phyloP scores from a whole-genome alignment of 202 grass and related monocot genomes.

The Carex sylvatica region DNA sequence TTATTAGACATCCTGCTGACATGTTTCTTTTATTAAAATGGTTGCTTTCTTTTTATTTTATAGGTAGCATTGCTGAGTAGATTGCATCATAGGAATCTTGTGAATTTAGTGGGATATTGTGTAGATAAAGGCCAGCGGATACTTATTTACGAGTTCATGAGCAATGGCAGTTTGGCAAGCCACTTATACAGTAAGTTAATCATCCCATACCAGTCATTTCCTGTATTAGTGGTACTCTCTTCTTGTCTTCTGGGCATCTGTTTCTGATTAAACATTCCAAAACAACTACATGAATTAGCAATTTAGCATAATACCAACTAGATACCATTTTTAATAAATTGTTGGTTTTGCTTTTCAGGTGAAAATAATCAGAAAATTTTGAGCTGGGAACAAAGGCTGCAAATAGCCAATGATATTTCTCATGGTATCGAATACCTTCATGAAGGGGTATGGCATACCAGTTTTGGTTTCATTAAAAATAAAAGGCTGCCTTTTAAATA shows the following conservation, averaged over 20 bases:
- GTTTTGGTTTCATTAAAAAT: constrained; percentile 10
- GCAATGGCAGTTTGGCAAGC: constrained; percentile 84
- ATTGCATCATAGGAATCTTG: constrained; percentile 97
- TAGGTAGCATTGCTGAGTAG: constrained; percentile 93
- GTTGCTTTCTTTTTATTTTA: constrained; percentile 15
- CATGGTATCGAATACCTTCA: constrained; percentile 98
- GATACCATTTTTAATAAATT: constrained; percentile 7
- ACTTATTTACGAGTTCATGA: constrained; percentile 97
- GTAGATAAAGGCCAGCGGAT: constrained; percentile 84
- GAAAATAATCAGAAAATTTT: constrained; percentile 59
- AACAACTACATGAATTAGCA: neutral
- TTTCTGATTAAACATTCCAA: neutral
- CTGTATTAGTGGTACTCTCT: neutral
- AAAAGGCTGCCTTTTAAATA: neutral
- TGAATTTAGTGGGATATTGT: constrained; percentile 99
- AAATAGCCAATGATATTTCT: constrained; percentile 85
- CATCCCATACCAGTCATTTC: neutral
- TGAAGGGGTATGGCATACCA: constrained; percentile 66
- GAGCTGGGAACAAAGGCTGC: constrained; percentile 90
- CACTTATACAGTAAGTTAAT: constrained; percentile 73
- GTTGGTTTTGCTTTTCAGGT: constrained; percentile 38
- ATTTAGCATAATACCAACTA: neutral
- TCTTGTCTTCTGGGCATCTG: neutral
- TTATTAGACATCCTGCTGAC: neutral
- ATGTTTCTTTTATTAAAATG: constrained; percentile 5